Percentiles rank a stretch among this genome's conserved stretches.
phyloP scores from a whole-genome alignment of 164 flowering plant genomes.

The Berberis vulgaris region DNA sequence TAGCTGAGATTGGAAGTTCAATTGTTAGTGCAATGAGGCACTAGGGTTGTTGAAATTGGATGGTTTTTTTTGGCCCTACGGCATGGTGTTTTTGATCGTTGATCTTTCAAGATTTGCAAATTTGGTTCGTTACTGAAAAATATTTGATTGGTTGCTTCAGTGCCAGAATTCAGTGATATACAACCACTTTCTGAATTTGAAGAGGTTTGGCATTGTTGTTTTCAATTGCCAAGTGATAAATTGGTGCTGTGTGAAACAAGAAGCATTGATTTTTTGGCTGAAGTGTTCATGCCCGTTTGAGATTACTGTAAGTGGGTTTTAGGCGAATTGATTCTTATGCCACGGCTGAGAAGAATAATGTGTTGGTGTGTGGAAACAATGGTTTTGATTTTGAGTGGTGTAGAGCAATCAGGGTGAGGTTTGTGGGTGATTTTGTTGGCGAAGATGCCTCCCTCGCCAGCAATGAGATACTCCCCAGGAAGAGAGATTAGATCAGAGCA shows the following conservation, averaged over 20 bases:
- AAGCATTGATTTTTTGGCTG: no score
- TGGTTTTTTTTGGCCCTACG: background rate
- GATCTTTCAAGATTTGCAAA: background rate
- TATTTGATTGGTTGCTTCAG: background rate
- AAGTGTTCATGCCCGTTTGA: no score
- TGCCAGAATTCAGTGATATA: background rate
- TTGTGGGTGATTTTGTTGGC: slow-evolving; percentile 3
- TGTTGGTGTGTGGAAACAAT: background rate
- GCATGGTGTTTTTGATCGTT: slow-evolving; percentile 3
- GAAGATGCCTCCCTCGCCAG: slow-evolving; percentile 83
- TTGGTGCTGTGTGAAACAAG: no score
- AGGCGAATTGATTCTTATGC: background rate
- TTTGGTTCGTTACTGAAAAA: background rate
- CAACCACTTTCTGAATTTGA: no score
- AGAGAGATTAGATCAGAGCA: slow-evolving; percentile 40
- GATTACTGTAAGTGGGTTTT: no score
- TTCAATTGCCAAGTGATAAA: no score
- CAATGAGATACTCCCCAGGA: slow-evolving; percentile 57
- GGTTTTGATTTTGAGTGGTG: slow-evolving; percentile 1
- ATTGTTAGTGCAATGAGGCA: background rate
- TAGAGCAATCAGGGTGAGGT: slow-evolving; percentile 6
- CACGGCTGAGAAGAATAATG: background rate
- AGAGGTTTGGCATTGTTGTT: no score
- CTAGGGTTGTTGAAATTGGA: slow-evolving; percentile 11
- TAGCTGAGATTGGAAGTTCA: slow-evolving; percentile 4